These are phyloP conservation scores for Phanerodontia chrysosporium DNA, from an alignment of 768 basidiomycete species.

Conservation along the genomic window DNA sequence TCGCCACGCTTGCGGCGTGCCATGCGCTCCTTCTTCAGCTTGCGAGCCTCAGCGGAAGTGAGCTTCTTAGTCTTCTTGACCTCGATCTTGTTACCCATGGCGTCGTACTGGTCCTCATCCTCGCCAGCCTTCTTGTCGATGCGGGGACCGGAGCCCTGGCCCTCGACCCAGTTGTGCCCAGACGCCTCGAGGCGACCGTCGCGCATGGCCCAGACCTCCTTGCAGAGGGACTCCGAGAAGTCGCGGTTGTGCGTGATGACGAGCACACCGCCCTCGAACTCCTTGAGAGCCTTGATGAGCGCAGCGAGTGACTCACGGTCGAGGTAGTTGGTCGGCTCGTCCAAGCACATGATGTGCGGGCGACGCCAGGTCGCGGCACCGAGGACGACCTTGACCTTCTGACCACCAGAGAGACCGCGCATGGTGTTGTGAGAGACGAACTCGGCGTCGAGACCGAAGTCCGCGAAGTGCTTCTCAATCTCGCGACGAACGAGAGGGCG, in stretches of 20 bases:
- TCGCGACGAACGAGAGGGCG: constrained; percentile 97
- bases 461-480: constrained; percentile 98
- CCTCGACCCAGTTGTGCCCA: constrained; percentile 99
- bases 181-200: constrained; percentile 95
- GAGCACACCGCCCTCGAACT: constrained; percentile 97
- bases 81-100: constrained; percentile 97
- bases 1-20: constrained; percentile 85
- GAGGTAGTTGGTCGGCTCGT: constrained; percentile 99
- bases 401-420: constrained; percentile 97
- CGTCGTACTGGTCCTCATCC: constrained; percentile 90
- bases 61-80: constrained; percentile 84
- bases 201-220: constrained; percentile 99
- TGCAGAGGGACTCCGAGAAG: constrained; percentile 98
- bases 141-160: constrained; percentile 90
- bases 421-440: constrained; percentile 99
- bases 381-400: constrained; percentile 99
- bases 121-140: constrained; percentile 94
- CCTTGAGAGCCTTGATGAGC: constrained; percentile 96
- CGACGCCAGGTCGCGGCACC: constrained; percentile 99
- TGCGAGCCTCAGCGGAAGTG: constrained; percentile 77
- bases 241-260: constrained; percentile 97
- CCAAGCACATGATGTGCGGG: constrained; percentile 94
- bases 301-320: constrained; percentile 99
- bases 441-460: constrained; percentile 98
- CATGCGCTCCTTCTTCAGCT: constrained; percentile 96